phyloP scores from a whole-genome alignment of 2,329 filamentous ascomycete genomes.

The Scedosporium boydii region DNA sequence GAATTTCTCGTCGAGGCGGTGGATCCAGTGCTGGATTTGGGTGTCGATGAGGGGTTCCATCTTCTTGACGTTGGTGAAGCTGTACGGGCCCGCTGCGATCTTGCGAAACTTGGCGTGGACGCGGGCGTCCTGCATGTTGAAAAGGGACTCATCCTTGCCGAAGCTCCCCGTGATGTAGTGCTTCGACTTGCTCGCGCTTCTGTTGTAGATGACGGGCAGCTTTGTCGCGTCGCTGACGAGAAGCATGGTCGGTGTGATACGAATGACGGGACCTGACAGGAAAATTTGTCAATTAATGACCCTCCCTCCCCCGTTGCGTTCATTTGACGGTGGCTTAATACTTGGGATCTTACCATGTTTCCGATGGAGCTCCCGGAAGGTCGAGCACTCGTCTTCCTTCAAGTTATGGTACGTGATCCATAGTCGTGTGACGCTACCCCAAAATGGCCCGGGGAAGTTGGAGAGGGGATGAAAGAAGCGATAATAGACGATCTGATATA shows the following conservation, averaged over 20 bases:
- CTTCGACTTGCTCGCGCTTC: conserved; percentile 45
- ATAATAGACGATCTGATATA: conserved; percentile 35
- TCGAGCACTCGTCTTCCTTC: conserved; percentile 32
- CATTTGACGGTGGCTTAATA: background rate
- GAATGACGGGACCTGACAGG: conserved; percentile 36
- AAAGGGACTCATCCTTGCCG: conserved; percentile 43
- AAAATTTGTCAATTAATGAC: background rate
- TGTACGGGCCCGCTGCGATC: conserved; percentile 44
- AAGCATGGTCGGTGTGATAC: conserved; percentile 42
- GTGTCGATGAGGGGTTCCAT: conserved; percentile 48
- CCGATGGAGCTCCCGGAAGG: conserved; percentile 30
- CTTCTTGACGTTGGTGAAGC: conserved; percentile 45
- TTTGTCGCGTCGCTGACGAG: conserved; percentile 42
- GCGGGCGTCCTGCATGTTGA: conserved; percentile 46
- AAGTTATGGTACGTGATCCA: conserved; percentile 44
- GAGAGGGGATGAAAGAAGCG: conserved; percentile 43
- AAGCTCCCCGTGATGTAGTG: conserved; percentile 51
- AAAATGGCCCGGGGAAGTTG: conserved; percentile 44
- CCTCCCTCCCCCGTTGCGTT: background rate
- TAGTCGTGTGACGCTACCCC: conserved; percentile 41
- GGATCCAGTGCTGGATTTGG: conserved; percentile 39
- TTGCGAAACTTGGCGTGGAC: conserved; percentile 43
- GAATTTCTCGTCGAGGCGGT: conserved; percentile 35
- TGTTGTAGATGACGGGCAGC: conserved; percentile 45
- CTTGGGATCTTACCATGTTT: conserved; percentile 31